Evolutionary conservation across 352 stramenopile species (phyloP).

Genomic region (Pseudoperonospora humuli): DNA sequence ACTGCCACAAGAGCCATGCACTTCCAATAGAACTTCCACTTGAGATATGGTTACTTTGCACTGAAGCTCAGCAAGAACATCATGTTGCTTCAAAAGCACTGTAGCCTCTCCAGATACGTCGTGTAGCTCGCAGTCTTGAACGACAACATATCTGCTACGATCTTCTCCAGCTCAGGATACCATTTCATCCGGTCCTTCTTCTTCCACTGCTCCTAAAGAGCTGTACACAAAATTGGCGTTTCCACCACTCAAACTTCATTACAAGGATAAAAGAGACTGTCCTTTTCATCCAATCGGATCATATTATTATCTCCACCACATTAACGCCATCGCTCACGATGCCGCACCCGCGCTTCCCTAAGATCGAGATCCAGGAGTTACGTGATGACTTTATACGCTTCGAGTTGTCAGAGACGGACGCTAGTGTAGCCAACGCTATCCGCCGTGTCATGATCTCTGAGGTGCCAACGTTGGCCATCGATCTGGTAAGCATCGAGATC

Average conservation of each 20-base stretch:
- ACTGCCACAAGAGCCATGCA: too few species aligned
- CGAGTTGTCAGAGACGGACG: constrained; percentile 94
- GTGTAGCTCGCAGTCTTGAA: too few species aligned
- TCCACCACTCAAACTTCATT: constrained; percentile 3
- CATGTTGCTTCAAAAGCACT: too few species aligned
- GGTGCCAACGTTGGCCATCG: constrained; percentile 97
- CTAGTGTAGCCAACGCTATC: constrained; percentile 95
- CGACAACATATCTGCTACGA: too few species aligned
- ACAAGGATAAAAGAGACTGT: background rate
- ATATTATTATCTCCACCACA: background rate
- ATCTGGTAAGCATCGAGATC: constrained; percentile 96
- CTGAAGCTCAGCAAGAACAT: too few species aligned
- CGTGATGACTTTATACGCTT: constrained; percentile 96
- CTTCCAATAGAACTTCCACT: too few species aligned
- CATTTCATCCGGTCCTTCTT: too few species aligned
- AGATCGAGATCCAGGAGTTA: constrained; percentile 92
- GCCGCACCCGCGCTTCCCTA: constrained; percentile 87
- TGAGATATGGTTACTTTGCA: too few species aligned
- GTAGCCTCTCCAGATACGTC: too few species aligned
- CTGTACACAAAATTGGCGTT: background rate
- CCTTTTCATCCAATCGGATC: constrained; percentile 11
- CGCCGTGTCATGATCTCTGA: constrained; percentile 96
- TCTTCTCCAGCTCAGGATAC: too few species aligned
- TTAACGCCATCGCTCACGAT: constrained; percentile 25
- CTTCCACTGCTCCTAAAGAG: constrained; percentile 1